Percentiles rank a stretch among this genome's conserved stretches.
phyloP scores from a whole-genome alignment of 2,329 filamentous ascomycete genomes.

The Beauveria scarabaeidicola region DNA sequence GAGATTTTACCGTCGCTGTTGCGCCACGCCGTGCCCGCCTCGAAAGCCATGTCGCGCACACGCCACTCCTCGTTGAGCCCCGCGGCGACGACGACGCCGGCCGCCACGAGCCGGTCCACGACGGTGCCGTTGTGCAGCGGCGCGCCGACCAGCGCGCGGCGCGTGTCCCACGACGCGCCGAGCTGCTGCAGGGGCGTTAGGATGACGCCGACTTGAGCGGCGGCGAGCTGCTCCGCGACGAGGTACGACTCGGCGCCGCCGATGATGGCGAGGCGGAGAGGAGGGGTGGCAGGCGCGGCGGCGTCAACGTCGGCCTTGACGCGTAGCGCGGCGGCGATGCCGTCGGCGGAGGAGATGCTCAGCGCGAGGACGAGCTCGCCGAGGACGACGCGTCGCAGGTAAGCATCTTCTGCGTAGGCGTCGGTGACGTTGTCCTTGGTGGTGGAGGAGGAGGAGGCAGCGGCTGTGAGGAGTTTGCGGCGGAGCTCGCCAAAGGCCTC shows the following conservation, averaged over 20 bases:
- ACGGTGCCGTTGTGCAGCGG: slow-evolving; percentile 58
- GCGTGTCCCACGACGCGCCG: slow-evolving; percentile 49
- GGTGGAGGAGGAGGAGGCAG: slow-evolving; percentile 29
- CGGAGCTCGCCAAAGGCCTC: slow-evolving; percentile 44
- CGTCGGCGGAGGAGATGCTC: slow-evolving; percentile 54
- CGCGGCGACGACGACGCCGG: slow-evolving; percentile 50
- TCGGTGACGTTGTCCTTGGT: slow-evolving; percentile 30
- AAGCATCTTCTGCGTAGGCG: slow-evolving; percentile 39
- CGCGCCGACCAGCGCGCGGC: slow-evolving; percentile 53
- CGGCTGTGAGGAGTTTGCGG: slow-evolving; percentile 44
- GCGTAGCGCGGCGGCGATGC: slow-evolving; percentile 49
- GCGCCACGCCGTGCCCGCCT: slow-evolving; percentile 50
- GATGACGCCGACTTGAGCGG: slow-evolving; percentile 49
- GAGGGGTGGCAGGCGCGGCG: slow-evolving; percentile 12
- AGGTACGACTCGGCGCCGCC: slow-evolving; percentile 57
- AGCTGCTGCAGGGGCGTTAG: slow-evolving; percentile 51
- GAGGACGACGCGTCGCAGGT: slow-evolving; percentile 44
- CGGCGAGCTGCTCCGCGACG: slow-evolving; percentile 48
- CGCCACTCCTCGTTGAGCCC: slow-evolving; percentile 55
- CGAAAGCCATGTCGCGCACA: slow-evolving; percentile 49
- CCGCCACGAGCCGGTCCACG: slow-evolving; percentile 47
- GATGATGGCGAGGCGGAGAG: slow-evolving; percentile 47
- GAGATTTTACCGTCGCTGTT: slow-evolving; percentile 47
- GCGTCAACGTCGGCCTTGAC: slow-evolving; percentile 50
- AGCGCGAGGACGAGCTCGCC: slow-evolving; percentile 48